Conservation (phyloP, 2,329 filamentous ascomycete genomes). For the Xylaria sp. region DNA sequence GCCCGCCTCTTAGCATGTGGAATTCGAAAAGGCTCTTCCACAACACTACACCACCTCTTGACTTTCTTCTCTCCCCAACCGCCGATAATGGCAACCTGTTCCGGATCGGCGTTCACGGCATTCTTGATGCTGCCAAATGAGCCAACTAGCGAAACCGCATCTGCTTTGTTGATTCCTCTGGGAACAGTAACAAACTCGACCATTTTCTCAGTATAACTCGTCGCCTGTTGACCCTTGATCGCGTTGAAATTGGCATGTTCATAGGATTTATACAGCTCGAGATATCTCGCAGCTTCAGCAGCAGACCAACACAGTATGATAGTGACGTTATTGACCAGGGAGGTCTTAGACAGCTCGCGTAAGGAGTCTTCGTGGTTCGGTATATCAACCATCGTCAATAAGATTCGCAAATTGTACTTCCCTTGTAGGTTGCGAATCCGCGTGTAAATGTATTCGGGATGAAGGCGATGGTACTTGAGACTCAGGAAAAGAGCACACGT, state of each 20-base stretch:
- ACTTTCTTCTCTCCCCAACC: constrained; percentile 98
- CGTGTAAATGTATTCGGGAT: constrained; percentile 96
- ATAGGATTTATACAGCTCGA: constrained; percentile 92
- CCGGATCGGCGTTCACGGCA: constrained; percentile 80
- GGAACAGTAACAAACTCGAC: constrained; percentile 92
- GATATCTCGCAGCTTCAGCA: constrained; percentile 85
- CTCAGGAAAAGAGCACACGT: constrained; percentile 91
- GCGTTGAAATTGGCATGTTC: constrained; percentile 76
- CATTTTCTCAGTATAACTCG: constrained; percentile 77
- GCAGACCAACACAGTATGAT: constrained; percentile 91
- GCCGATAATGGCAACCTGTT: constrained; percentile 76
- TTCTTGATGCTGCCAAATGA: constrained; percentile 86
- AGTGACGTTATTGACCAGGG: constrained; percentile 86
- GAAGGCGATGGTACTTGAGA: constrained; percentile 93
- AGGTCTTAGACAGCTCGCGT: constrained; percentile 87
- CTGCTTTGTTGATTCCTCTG: constrained; percentile 86
- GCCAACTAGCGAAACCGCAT: constrained; percentile 82
- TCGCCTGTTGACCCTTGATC: constrained; percentile 80
- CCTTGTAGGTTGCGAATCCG: constrained; percentile 79
- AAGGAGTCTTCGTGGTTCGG: constrained; percentile 86
- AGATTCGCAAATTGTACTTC: constrained; percentile 78
- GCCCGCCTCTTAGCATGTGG: constrained; percentile 56
- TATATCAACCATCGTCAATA: constrained; percentile 92
- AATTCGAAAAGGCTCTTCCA: constrained; percentile 79
- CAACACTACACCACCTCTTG: constrained; percentile 72